Evolutionary conservation across 2,329 filamentous ascomycete genomes (phyloP), one percentile per base, ranked within the genome.

Genomic region (Alternaria consortialis): DNA sequence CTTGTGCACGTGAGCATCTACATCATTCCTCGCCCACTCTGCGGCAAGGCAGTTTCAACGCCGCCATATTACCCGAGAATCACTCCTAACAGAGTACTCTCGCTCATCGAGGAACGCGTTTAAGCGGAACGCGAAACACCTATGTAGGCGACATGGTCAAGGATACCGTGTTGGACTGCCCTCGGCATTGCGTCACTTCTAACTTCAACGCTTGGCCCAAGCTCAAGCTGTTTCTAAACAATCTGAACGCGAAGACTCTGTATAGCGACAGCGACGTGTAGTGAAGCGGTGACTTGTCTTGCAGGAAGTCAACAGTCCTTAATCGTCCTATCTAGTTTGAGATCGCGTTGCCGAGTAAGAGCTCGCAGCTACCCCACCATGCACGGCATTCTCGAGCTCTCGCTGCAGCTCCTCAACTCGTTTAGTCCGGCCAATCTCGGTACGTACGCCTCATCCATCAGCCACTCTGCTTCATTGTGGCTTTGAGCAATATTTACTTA

Each of bases 331-430:
- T 29, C 23, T 29, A 12, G 25, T 42, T 20, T 47, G 25, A 17
- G 15, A 39, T 39, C 20, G 37, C 25, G 40, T 55, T n/a, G 29
- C 51, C 34, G 34, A 50, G 55, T 50, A 51, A 47, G 47, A 58
- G 56, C 50, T 54, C 44, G 40, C 42, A 48, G 52, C 60, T 60
- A 58, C 57, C 46, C 54, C 58, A 65, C 40, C 57, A 73, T 73
- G 70, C 69, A 63, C 54, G 70, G 70, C 34, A 58, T 73, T 7
- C 48, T 72, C 32, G 69, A 70, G 63, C 63, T 72, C 37, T 70
- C 70, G 12, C 47, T 73, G 53, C 69, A 72, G 64, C 65, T 72
- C 13, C 64, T 73, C 55, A 65, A 65, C 46, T 68, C 65, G 12
- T 60, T 69, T 34, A 57, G 60, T 50, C 65, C 61, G 27, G 61